Evolutionary conservation across 345 rosid species (phyloP).

Genomic region (Hibiscus mutabilis): DNA sequence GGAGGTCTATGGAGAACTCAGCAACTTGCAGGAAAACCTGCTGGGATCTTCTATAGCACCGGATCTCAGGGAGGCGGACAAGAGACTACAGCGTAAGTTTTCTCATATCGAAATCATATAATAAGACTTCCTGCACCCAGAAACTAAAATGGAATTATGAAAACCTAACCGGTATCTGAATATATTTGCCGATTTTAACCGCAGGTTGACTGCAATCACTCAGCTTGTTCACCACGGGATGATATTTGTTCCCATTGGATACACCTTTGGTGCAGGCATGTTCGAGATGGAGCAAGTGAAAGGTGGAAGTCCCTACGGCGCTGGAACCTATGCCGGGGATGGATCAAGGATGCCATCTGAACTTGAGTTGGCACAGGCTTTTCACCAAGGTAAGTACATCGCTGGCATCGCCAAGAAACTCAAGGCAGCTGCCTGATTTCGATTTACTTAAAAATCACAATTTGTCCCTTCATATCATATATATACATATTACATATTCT

Average conservation of each 20-base stretch:
- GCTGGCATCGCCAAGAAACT: conserved; percentile 85
- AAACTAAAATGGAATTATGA: not conserved
- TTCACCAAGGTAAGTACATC: conserved; percentile 94
- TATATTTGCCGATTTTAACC: not conserved
- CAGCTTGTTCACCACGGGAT: conserved; percentile 97
- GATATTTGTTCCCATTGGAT: conserved; percentile 86
- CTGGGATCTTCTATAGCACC: conserved; percentile 94
- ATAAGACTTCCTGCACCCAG: not conserved
- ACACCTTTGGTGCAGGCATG: conserved; percentile 97
- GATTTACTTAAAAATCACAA: conserved; percentile 3
- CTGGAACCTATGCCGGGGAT: conserved; percentile 89
- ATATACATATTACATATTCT: not conserved
- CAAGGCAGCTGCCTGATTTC: conserved; percentile 47
- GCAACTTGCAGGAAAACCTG: conserved; percentile 91
- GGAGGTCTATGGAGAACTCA: conserved; percentile 95
- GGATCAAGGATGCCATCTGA: conserved; percentile 85
- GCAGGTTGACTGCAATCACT: conserved; percentile 87
- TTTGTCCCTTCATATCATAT: conserved; percentile 11
- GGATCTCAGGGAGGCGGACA: conserved; percentile 99
- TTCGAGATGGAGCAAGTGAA: conserved; percentile 88
- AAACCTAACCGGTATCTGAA: not conserved
- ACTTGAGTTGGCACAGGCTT: conserved; percentile 79
- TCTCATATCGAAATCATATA: not conserved
- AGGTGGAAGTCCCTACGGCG: conserved; percentile 95
- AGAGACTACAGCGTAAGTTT: conserved; percentile 88